A percentile compares a stretch with the other conserved stretches of the same genome.
Conservation (phyloP, 2,329 filamentous ascomycete species). For the Taxawa tesnikishii region DNA sequence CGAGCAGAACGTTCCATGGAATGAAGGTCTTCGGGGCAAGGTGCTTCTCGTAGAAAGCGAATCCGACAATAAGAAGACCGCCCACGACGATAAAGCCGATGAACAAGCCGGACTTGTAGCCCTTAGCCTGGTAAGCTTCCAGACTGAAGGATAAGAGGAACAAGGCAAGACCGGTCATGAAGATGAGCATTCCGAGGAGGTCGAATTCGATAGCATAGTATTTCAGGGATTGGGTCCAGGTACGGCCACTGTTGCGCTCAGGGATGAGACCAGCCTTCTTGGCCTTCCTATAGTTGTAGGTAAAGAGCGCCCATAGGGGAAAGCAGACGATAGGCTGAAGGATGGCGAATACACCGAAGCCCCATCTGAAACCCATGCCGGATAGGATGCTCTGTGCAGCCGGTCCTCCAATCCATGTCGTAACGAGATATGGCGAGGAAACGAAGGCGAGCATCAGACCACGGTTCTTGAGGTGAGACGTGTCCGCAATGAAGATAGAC, state of each 20-base stretch:
- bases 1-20: conserved; percentile 35
- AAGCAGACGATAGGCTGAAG: conserved; percentile 15
- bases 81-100: conserved; percentile 27
- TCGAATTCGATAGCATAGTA: conserved; percentile 20
- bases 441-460: conserved; percentile 18
- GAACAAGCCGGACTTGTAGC: conserved; percentile 9
- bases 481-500: conserved; percentile 21
- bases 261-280: conserved; percentile 14
- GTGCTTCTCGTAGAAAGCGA: conserved; percentile 45
- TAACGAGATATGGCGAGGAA: conserved; percentile 19
- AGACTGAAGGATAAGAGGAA: conserved; percentile 9
- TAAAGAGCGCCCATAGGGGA: conserved; percentile 16
- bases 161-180: conserved; percentile 28
- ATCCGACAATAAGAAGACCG: conserved; percentile 28
- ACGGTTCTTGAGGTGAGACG: conserved; percentile 18
- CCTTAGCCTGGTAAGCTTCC: conserved; percentile 7
- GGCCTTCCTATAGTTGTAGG: conserved; percentile 15
- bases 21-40: conserved; percentile 44
- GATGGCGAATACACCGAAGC: conserved; percentile 18
- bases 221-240: conserved; percentile 10
- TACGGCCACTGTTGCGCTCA: conserved; percentile 11
- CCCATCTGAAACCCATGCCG: conserved; percentile 17
- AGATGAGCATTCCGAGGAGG: conserved; percentile 12
- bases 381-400: conserved; percentile 15
- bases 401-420: conserved; percentile 16